phyloP scores from a whole-genome alignment of 2,329 filamentous ascomycete species.

The Escovopsis weberi region DNA sequence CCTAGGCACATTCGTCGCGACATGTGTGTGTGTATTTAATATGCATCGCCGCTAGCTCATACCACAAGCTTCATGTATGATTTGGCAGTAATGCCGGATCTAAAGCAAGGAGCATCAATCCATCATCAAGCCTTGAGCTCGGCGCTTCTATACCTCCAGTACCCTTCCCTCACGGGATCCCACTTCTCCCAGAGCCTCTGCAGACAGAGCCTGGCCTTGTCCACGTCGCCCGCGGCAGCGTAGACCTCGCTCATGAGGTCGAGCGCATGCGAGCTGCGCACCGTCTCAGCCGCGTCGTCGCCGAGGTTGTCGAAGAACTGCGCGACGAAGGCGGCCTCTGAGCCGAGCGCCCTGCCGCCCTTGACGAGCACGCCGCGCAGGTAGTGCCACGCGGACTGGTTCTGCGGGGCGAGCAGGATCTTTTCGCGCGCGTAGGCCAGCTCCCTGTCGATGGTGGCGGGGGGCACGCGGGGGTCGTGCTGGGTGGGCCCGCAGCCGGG shows the following conservation, averaged over 20 bases:
- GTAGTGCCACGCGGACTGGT: constrained; percentile 91
- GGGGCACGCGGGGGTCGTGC: constrained; percentile 41
- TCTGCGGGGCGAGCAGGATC: constrained; percentile 73
- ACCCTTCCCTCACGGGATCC: constrained; percentile 81
- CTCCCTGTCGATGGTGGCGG: constrained; percentile 57
- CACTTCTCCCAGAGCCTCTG: constrained; percentile 67
- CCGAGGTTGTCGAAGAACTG: constrained; percentile 36
- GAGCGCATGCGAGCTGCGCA: constrained; percentile 50
- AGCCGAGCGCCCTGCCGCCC: constrained; percentile 36
- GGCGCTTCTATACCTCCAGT: constrained; percentile 57
- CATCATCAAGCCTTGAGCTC: constrained; percentile 8
- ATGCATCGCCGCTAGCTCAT: too few relatives aligned
- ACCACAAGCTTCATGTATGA: too few relatives aligned
- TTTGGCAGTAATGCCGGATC: too few relatives aligned
- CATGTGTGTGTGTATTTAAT: too few relatives aligned
- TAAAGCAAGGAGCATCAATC: too few relatives aligned
- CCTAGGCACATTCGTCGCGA: too few relatives aligned
- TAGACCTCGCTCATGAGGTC: constrained; percentile 61
- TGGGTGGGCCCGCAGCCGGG: constrained; percentile 33
- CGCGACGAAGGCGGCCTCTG: constrained; percentile 32
- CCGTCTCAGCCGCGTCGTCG: constrained; percentile 25
- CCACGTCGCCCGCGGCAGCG: constrained; percentile 37
- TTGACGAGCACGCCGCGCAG: constrained; percentile 61
- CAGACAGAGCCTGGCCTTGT: constrained; percentile 55
- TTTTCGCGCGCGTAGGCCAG: constrained; percentile 58